Evolutionary conservation across 129 eudicot species (phyloP), one percentile per base, ranked within the genome.

Genomic region (Sambucus nigra): DNA sequence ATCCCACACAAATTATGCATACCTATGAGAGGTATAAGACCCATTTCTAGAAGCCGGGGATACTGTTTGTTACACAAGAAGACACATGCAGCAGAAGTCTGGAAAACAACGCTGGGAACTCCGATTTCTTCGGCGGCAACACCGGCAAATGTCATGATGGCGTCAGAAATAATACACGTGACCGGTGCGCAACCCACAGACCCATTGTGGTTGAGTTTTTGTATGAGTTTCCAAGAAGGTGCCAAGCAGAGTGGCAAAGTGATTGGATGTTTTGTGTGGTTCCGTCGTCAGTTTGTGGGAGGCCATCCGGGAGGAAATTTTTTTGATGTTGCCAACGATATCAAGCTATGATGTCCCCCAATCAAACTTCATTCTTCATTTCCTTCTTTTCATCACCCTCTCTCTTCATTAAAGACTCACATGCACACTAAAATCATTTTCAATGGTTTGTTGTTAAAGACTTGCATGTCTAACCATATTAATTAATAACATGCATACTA

Each of bases 221-320:
- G 21, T 0, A 79, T n/a, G 0, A 79, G 65, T 31, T 41, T n/a
- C 22, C 32, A 29, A 20, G 70, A 74, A 0, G 77, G 73, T 1
- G 22, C 55, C 17, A 73, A 23, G 25, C 71, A 51, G 4, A 47
- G 14, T 51, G 14, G 49, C 52, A 70, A 40, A 74, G 28, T 11
- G 67, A 17, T 0, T 64, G 25, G 2, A 53, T 10, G 5, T 65
- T 73, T 27, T 69, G 84, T 25, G 65, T 68, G 11, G 5, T 70
- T 16, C 67, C 71, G 0, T 17, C 19, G 18, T 57, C 61, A 1
- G 71, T 27, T 16, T 69, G 75, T 4, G 80, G 75, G 17, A 81
- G 77, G 2, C 88, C 88, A 5, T 81, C 84, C 0, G 84, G 67
- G 52, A 77, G n/a, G n/a, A n/a, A n/a, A n/a, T n/a, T n/a, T n/a